Percentiles rank a stretch among this genome's conserved stretches.
These are phyloP conservation scores for Didymellaceae sp. DNA, from an alignment of 2,329 filamentous ascomycete genomes.

Conservation along the genomic window DNA sequence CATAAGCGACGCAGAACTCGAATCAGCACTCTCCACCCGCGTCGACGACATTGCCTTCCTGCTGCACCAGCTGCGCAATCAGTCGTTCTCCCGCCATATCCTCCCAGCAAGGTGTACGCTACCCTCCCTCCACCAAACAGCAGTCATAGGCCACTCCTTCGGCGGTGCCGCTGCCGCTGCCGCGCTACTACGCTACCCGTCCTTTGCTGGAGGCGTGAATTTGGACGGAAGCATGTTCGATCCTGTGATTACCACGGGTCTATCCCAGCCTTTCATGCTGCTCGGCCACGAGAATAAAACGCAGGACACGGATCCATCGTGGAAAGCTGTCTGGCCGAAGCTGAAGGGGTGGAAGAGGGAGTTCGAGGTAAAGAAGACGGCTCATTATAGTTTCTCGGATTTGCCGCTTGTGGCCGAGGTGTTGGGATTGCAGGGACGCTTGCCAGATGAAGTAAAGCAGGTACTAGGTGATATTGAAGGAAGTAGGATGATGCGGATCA, in stretches of 20 bases:
- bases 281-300: slow-evolving; percentile 40
- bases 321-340: slow-evolving; percentile 32
- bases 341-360: slow-evolving; percentile 37
- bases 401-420: slow-evolving; percentile 25
- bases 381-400: slow-evolving; percentile 40
- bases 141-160: slow-evolving; percentile 46
- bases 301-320: slow-evolving; percentile 36
- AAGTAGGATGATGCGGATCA: slow-evolving; percentile 26
- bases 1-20: slow-evolving; percentile 34
- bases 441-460: slow-evolving; percentile 27
- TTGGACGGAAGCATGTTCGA: slow-evolving; percentile 46
- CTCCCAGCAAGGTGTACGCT: slow-evolving; percentile 16
- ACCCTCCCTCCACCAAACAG: slow-evolving; percentile 12
- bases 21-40: slow-evolving; percentile 29
- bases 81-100: slow-evolving; percentile 13
- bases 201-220: slow-evolving; percentile 40
- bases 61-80: slow-evolving; percentile 25
- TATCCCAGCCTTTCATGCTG: slow-evolving; percentile 30
- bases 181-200: slow-evolving; percentile 21
- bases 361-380: slow-evolving; percentile 31
- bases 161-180: slow-evolving; percentile 43
- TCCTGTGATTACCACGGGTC: slow-evolving; percentile 14
- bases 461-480: slow-evolving; percentile 34
- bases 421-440: slow-evolving; percentile 23
- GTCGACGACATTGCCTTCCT: slow-evolving; percentile 32